Percentiles rank a stretch among this genome's conserved stretches.
Evolutionary conservation across 106 monocot genomes (phyloP).

Genomic region (Agapanthus africanus): DNA sequence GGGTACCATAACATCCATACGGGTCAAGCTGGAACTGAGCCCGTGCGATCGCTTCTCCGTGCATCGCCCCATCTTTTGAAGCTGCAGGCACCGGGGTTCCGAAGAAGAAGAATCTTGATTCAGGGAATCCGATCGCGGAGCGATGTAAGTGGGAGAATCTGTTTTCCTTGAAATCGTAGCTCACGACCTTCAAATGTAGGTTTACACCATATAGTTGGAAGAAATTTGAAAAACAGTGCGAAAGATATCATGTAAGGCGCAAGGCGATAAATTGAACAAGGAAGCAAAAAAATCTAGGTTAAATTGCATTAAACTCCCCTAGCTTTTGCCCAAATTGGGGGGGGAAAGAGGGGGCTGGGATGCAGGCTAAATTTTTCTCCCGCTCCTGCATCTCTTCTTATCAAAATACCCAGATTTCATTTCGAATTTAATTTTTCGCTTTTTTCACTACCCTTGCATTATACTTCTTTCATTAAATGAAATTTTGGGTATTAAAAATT

Average conservation of each 20-base stretch:
- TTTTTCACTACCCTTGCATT: no score
- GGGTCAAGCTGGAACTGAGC: constrained; percentile 80
- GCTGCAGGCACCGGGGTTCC: constrained; percentile 62
- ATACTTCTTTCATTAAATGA: no score
- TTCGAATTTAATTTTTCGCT: no score
- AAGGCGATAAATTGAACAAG: no score
- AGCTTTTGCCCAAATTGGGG: no score
- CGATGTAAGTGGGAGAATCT: constrained; percentile 81
- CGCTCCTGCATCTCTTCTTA: no score
- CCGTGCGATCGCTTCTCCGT: constrained; percentile 68
- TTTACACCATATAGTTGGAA: background rate
- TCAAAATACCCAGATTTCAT: no score
- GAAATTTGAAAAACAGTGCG: background rate
- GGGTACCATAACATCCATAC: constrained; percentile 65
- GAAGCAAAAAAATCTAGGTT: no score
- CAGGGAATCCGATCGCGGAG: constrained; percentile 71
- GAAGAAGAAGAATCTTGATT: constrained; percentile 58
- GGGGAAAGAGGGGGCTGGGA: no score
- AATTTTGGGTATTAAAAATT: no score
- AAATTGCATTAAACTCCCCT: no score
- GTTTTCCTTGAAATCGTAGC: constrained; percentile 95
- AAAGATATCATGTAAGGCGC: background rate
- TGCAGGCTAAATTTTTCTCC: no score
- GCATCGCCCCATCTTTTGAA: constrained; percentile 55
- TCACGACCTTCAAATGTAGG: constrained; percentile 50